Evolutionary conservation across 495 filamentous ascomycete species (phyloP).

Genomic region (Sphaerosporella brunnea): DNA sequence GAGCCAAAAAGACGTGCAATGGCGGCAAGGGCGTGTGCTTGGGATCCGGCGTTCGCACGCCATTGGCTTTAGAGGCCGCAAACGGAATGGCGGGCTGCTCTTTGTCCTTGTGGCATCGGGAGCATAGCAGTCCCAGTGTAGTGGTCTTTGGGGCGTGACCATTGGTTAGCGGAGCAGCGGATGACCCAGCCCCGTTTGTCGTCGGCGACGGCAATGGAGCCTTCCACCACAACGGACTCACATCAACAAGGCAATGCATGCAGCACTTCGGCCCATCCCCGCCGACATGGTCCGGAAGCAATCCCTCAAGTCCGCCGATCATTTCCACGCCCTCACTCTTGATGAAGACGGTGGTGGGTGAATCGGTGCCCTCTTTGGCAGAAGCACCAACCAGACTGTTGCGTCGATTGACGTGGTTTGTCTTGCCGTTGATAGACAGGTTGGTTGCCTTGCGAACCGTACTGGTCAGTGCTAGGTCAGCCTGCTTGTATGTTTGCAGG

Average conservation of each 20-base stretch:
- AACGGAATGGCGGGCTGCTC: constrained; percentile 15
- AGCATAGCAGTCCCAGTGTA: constrained; percentile 17
- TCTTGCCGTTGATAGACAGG: constrained; percentile 28
- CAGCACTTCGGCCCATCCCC: constrained; percentile 23
- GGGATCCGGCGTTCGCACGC: constrained; percentile 1
- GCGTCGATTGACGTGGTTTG: constrained; percentile 18
- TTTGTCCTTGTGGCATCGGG: constrained; percentile 18
- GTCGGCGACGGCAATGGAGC: constrained; percentile 14
- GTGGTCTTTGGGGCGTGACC: constrained; percentile 8
- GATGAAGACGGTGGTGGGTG: constrained; percentile 22
- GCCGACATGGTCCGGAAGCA: constrained; percentile 21
- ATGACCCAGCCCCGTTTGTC: constrained; percentile 16
- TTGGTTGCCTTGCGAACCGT: constrained; percentile 75
- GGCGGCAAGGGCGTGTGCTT: constrained; percentile 22
- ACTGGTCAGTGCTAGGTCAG: constrained; percentile 72
- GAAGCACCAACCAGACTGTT: constrained; percentile 13
- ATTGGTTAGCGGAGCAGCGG: constrained; percentile 9
- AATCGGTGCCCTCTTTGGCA: constrained; percentile 21
- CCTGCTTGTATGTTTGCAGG: constrained; percentile 78
- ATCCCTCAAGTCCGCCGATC: constrained; percentile 2
- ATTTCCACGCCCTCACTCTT: constrained; percentile 18
- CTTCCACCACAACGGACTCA: constrained; percentile 25
- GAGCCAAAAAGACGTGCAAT: constrained; percentile 20
- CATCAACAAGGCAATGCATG: constrained; percentile 16
- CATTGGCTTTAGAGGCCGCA: neutral